These are phyloP conservation scores for Actinomucor elegans DNA, from an alignment of 371 early-diverging fungal genomes.

Conservation along the genomic window DNA sequence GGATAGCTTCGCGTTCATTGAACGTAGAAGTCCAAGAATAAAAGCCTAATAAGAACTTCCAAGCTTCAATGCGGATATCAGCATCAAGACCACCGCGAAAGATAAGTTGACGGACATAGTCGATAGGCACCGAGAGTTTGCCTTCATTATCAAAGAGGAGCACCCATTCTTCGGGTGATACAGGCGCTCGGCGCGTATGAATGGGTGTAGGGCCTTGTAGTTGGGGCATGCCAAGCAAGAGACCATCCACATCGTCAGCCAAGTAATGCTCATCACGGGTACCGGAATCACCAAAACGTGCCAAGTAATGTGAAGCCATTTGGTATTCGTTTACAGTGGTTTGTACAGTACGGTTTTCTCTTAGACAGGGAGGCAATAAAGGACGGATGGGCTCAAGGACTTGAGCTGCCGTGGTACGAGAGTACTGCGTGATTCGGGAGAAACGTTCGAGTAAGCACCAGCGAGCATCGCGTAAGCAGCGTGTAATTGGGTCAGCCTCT, in stretches of 20 bases:
- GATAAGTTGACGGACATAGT: constrained; percentile 59
- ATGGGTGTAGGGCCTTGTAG: constrained; percentile 22
- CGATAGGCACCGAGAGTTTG: constrained; percentile 48
- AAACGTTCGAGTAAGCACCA: constrained; percentile 81
- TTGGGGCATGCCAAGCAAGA: constrained; percentile 33
- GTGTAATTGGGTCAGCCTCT: constrained; percentile 5
- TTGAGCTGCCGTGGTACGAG: constrained; percentile 69
- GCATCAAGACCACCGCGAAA: constrained; percentile 82
- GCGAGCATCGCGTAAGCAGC: constrained; percentile 36
- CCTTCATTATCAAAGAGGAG: constrained; percentile 68
- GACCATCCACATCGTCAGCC: constrained; percentile 25
- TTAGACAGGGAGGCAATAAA: constrained; percentile 25
- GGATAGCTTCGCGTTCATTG: constrained; percentile 68
- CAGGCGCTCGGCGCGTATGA: constrained; percentile 49
- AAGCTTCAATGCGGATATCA: constrained; percentile 84
- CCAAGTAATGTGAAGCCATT: constrained; percentile 76
- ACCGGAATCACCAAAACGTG: constrained; percentile 61
- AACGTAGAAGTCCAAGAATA: constrained; percentile 86
- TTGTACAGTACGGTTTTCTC: constrained; percentile 47
- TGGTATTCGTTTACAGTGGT: constrained; percentile 73
- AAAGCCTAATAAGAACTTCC: constrained; percentile 85
- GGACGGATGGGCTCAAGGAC: constrained; percentile 47
- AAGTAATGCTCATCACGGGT: constrained; percentile 8
- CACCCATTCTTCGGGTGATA: constrained; percentile 81
- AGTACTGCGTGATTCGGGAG: constrained; percentile 73